Evolutionary conservation across 116 monocot genomes (phyloP), one percentile per base, ranked within the genome.

Genomic region (Posidonia oceanica): DNA sequence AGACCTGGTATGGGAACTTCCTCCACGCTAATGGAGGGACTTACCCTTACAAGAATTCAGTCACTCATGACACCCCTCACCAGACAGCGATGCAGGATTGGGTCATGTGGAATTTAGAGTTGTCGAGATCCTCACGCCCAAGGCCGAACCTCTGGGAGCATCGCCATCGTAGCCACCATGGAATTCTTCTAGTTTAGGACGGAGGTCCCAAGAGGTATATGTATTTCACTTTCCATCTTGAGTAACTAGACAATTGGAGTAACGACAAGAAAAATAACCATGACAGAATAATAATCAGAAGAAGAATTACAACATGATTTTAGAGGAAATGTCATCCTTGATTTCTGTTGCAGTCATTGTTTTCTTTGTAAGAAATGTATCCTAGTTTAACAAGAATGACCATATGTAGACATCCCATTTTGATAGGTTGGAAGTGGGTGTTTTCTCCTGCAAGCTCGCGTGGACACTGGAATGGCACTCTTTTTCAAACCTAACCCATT

Each of bases 61-160:
- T 92, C 61, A 93, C 92, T 7, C 92, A 93, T 51, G 92, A 85
- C 66, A 70, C 77, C 41, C 88, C 88, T 44, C 83, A 85, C 22
- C 79, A 84, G 48, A 75, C 75, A 20, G 53, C 75, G 64, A 80
- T 82, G 56, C 87, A 85, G 76, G 92, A 86, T 61, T 93, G 88
- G 88, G 67, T 88, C 23, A 67, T 93, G 22, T 93, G 92, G 92
- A 84, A 88, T 1, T 77, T 93, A 37, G 86, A 10, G 69, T 84
- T 54, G 70, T 93, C 6, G 84, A 93, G 71, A 54, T 77, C 12
- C 38, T 52, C 14, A 29, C 16, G 3, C 20, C 74, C 13, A 52
- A 4, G 39, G n/a, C 36, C 23, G 61, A 61, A 61, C 61, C 21
- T 14, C n/a, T n/a, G n/a, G n/a, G n/a, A n/a, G 4, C 12, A 52